Evolutionary conservation across 345 rosid genomes (phyloP), one percentile per base, ranked within the genome.

Genomic region (Boechera retrofracta): DNA sequence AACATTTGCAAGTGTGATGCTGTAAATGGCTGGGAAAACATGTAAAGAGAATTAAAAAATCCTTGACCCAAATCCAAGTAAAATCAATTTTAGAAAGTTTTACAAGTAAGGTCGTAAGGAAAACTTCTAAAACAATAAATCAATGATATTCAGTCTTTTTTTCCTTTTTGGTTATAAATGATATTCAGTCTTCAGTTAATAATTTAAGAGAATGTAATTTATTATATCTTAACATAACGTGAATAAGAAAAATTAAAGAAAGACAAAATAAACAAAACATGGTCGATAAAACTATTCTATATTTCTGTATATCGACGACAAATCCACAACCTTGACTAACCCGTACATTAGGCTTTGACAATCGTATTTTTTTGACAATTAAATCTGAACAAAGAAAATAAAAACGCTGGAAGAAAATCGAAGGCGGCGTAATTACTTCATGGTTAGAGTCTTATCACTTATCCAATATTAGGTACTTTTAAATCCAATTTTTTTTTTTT

Each of bases 351-450:
- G 47, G 16, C 58, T 42, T 70, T 71, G 80, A 77, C 72, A 18
- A 28, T 77, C 55, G 81, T 77, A 72, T 72, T 49, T 71, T 64
- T 10, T 77, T 77, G 81, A 77, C 81, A 11, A 56, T 77, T 39
- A 47, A 5, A 38, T 58, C 48, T 65, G 73, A 77, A 64, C 62
- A 57, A 36, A 71, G 39, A 60, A n/a, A 39, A 39, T 13, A 29
- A 53, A 39, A 62, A 63, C 74, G 3, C 28, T 32, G 41, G 21
- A 49, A 38, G 28, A 16, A 54, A 10, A 62, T 28, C 57, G 47
- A 71, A 36, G 81, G 72, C 67, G 62, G 81, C 76, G 15, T 16
- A 41, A 2, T 29, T 41, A 28, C 45, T 68, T 24, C 36, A 9
- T 41, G 21, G 10, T 1, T 6, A 11, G 6, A 2, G 15, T 48